phyloP scores from a whole-genome alignment of 108 stramenopile genomes.

The Skeletonema marinoi region DNA sequence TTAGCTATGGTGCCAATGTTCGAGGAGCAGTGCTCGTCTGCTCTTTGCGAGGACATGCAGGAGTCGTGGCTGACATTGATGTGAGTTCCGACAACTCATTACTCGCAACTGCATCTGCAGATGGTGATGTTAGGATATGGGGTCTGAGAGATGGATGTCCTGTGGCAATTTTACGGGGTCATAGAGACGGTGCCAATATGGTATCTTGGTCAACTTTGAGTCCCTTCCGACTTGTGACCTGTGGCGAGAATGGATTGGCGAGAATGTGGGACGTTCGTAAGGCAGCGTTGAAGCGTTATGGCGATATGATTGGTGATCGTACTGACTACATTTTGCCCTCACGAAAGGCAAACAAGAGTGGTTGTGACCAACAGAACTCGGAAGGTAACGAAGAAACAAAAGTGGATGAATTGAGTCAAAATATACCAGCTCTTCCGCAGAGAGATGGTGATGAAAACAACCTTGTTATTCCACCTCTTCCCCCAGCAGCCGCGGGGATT shows the following conservation, averaged over 20 bases:
- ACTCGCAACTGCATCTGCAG: slow-evolving; percentile 88
- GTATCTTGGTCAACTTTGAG: slow-evolving; percentile 82
- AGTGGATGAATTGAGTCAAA: slow-evolving; percentile 3
- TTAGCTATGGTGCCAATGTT: slow-evolving; percentile 64
- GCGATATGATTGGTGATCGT: slow-evolving; percentile 55
- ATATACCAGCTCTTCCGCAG: slow-evolving; percentile 15
- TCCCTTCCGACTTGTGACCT: slow-evolving; percentile 77
- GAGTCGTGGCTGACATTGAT: slow-evolving; percentile 91
- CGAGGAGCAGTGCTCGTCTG: slow-evolving; percentile 83
- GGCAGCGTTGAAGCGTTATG: slow-evolving; percentile 75
- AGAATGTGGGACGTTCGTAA: slow-evolving; percentile 82
- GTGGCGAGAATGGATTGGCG: slow-evolving; percentile 79
- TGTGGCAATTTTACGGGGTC: slow-evolving; percentile 82
- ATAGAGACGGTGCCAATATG: slow-evolving; percentile 82
- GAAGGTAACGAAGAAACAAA: not conserved
- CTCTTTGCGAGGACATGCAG: slow-evolving; percentile 90
- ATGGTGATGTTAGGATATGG: slow-evolving; percentile 90
- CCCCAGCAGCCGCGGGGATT: slow-evolving; percentile 16
- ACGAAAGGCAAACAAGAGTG: not conserved
- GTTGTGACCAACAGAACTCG: slow-evolving; percentile 1
- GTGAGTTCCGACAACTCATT: slow-evolving; percentile 90
- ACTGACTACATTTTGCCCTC: slow-evolving; percentile 53
- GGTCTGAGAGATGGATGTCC: slow-evolving; percentile 85
- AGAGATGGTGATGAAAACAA: not conserved
- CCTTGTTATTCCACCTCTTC: slow-evolving; percentile 3